A percentile compares a stretch with the other conserved stretches of the same genome.
These are phyloP conservation scores for Bacterosira constricta DNA, from an alignment of 108 stramenopile genomes.

Conservation along the genomic window DNA sequence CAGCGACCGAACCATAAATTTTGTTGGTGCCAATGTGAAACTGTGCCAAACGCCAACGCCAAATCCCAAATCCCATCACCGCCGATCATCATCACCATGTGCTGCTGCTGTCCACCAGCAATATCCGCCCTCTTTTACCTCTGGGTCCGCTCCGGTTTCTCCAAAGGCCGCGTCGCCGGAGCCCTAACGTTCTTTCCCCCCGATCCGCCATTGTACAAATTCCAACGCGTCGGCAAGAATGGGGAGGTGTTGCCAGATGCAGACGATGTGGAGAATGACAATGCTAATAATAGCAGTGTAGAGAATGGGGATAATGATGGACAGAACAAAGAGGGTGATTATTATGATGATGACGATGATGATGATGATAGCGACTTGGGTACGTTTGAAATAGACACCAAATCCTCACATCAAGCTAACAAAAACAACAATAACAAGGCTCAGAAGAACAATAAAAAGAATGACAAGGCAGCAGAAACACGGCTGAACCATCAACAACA, in stretches of 20 bases:
- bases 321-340: constrained; percentile 7
- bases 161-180: constrained; percentile 81
- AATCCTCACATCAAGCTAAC: constrained; percentile 17
- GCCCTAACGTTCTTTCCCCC: constrained; percentile 89
- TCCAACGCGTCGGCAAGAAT: constrained; percentile 60
- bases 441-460: constrained; percentile 1
- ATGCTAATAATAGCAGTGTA: background rate
- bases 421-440: background rate
- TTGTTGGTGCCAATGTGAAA: too few relatives aligned
- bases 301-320: background rate
- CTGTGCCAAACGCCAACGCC: too few relatives aligned
- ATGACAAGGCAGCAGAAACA: background rate
- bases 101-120: constrained; percentile 86
- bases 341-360: constrained; percentile 10
- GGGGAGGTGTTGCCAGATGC: constrained; percentile 59
- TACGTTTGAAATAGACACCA: constrained; percentile 42
- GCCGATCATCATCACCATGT: constrained; percentile 45
- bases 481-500: background rate
- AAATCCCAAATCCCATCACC: too few relatives aligned
- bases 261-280: constrained; percentile 28
- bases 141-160: constrained; percentile 84
- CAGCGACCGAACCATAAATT: too few relatives aligned
- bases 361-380: constrained; percentile 52
- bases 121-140: constrained; percentile 83
- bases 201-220: constrained; percentile 84